These are phyloP conservation scores for Dendryphion nanum DNA, from an alignment of 2,329 filamentous ascomycete genomes.

Conservation along the genomic window DNA sequence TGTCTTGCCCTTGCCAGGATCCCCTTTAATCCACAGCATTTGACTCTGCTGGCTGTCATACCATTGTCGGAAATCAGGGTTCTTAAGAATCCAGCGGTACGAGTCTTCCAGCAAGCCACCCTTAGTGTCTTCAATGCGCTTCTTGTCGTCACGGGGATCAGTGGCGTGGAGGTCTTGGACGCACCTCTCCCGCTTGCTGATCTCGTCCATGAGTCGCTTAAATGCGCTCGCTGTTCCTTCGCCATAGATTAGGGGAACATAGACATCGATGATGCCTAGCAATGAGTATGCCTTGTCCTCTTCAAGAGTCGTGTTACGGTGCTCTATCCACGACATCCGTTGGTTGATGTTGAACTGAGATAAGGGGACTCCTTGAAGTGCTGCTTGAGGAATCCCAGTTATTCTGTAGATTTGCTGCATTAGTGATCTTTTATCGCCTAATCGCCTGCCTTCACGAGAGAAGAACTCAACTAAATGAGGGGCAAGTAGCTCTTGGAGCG, in stretches of 20 bases:
- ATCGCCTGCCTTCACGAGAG: not conserved
- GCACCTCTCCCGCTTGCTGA: too few relatives aligned
- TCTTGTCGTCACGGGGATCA: constrained; percentile 9
- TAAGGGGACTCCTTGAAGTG: constrained; percentile 1
- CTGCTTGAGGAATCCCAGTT: constrained; percentile 3
- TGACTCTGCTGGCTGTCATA: constrained; percentile 12
- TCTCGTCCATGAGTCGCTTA: constrained; percentile 10
- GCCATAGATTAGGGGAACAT: constrained; percentile 1
- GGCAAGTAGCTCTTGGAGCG: constrained; percentile 6
- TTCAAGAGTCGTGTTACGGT: constrained; percentile 11
- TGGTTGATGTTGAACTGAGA: constrained; percentile 7
- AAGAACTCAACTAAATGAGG: constrained; percentile 9
- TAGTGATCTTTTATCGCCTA: constrained; percentile 7
- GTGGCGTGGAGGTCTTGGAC: constrained; percentile 8
- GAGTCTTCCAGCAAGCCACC: constrained; percentile 24
- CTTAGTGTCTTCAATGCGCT: constrained; percentile 10
- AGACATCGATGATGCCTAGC: constrained; percentile 11
- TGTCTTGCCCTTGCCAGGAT: constrained; percentile 24
- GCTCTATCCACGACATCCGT: constrained; percentile 6
- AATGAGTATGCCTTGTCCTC: constrained; percentile 5
- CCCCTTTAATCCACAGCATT: constrained; percentile 36
- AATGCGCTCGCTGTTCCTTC: constrained; percentile 6
- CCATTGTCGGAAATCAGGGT: constrained; percentile 27
- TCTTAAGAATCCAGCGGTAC: constrained; percentile 35
- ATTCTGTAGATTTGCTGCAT: constrained; percentile 3